A percentile compares a stretch with the other conserved stretches of the same genome.
phyloP scores from a whole-genome alignment of 352 stramenopile species.

The Phytophthora fragariae region DNA sequence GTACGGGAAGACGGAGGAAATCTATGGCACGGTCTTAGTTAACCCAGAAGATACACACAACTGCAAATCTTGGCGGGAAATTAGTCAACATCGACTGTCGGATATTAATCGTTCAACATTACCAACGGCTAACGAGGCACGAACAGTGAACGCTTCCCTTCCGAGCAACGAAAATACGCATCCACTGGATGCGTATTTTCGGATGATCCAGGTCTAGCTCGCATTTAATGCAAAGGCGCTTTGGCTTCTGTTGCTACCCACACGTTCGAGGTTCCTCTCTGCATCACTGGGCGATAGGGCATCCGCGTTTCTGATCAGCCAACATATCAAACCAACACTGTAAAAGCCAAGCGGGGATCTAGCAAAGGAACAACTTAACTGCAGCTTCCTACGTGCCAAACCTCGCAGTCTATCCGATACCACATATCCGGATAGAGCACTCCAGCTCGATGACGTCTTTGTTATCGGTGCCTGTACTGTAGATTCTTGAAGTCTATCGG shows the following conservation, averaged over 20 bases:
- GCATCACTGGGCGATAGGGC: too few relatives aligned
- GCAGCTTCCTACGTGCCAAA: not conserved
- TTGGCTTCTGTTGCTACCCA: not conserved
- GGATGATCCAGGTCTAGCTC: not conserved
- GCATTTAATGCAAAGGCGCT: conserved; percentile 10
- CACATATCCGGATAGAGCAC: not conserved
- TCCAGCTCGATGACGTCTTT: not conserved
- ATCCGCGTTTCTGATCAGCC: conserved; percentile 14
- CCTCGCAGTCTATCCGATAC: too few relatives aligned
- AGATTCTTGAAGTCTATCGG: not conserved
- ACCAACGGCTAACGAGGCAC: conserved; percentile 1
- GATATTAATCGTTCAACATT: not conserved
- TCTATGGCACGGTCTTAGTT: not conserved
- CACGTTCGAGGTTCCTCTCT: not conserved
- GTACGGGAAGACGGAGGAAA: too few relatives aligned
- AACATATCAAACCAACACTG: not conserved
- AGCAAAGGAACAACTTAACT: not conserved
- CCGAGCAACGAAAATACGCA: conserved; percentile 15
- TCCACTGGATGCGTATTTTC: not conserved
- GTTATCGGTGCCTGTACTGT: not conserved
- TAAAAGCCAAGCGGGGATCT: conserved; percentile 12
- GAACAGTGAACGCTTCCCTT: conserved; percentile 4
- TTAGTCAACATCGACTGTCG: not conserved
- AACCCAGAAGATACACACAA: too few relatives aligned
- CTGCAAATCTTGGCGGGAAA: not conserved